These are phyloP conservation scores for Podospora tetraspora DNA, from an alignment of 495 filamentous ascomycete species.

Conservation along the genomic window DNA sequence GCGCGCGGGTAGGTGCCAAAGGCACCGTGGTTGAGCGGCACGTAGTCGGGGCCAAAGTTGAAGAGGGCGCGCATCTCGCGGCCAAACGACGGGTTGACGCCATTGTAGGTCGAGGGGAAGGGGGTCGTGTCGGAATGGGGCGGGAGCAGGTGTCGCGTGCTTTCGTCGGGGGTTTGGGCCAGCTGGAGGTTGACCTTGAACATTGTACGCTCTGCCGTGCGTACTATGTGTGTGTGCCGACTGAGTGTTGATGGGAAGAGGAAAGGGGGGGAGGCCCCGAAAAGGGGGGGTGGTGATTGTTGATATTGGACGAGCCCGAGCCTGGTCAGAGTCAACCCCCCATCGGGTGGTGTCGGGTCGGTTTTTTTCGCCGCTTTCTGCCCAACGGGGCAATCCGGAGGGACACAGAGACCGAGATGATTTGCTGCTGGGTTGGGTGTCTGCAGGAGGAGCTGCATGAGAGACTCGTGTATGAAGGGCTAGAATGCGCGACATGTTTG, in stretches of 20 bases:
- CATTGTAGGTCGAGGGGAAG: neutral
- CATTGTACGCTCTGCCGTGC: neutral
- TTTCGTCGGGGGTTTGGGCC: neutral
- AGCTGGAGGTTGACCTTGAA: neutral
- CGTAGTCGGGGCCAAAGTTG: constrained; percentile 32
- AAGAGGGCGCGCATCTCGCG: constrained; percentile 35
- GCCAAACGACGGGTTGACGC: constrained; percentile 24
- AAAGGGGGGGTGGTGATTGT: neutral
- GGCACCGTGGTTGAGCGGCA: constrained; percentile 39
- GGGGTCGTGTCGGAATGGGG: neutral
- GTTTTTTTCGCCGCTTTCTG: neutral
- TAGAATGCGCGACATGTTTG: neutral
- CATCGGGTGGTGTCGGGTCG: neutral
- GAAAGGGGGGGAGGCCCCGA: neutral
- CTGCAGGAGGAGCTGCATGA: neutral
- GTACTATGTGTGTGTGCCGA: neutral
- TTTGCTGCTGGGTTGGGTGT: neutral
- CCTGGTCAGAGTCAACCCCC: neutral
- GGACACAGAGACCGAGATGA: neutral
- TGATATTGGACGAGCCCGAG: neutral
- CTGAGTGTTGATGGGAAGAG: neutral
- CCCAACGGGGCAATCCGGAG: neutral
- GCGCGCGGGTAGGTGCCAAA: constrained; percentile 34
- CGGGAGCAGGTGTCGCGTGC: neutral
- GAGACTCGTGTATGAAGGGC: neutral